These are phyloP conservation scores for Mortierella sp. DNA, from an alignment of 371 early-diverging fungal genomes.

Conservation along the genomic window DNA sequence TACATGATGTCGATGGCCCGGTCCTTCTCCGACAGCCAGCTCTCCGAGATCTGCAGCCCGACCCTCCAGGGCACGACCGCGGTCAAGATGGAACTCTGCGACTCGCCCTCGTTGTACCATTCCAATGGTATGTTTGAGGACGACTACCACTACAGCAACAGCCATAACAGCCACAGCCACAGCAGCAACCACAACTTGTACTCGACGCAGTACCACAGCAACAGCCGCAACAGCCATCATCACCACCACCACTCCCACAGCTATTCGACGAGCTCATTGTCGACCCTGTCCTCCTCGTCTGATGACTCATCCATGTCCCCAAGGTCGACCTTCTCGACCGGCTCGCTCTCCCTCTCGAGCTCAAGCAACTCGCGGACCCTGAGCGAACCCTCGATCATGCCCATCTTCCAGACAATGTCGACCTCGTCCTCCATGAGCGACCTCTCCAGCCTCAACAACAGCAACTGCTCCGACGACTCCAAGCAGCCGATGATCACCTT, in stretches of 20 bases:
- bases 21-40: conserved; percentile 44
- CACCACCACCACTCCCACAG: conserved; percentile 39
- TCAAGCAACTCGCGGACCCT: conserved; percentile 37
- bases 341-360: conserved; percentile 24
- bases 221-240: conserved; percentile 1
- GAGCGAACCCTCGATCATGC: conserved; percentile 36
- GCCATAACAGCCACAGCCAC: conserved; percentile 8
- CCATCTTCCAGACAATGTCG: conserved; percentile 27
- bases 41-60: conserved; percentile 30
- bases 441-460: conserved; percentile 11
- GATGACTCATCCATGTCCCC: conserved; percentile 39
- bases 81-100: conserved; percentile 29
- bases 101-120: conserved; percentile 35
- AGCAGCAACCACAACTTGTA: conserved; percentile 12
- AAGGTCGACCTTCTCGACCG: conserved; percentile 34
- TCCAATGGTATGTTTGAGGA: conserved; percentile 30
- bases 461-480: not conserved
- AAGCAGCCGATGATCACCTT: not conserved
- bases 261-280: conserved; percentile 48
- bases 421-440: conserved; percentile 31
- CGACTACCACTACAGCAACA: conserved; percentile 21
- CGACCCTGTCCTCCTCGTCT: conserved; percentile 32
- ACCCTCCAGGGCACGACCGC: conserved; percentile 7
- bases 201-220: conserved; percentile 16
- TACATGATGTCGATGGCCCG: conserved; percentile 52